Evolutionary conservation across 306 rosid species (phyloP), one percentile per base, ranked within the genome.

Genomic region (Spatholobus suberectus): DNA sequence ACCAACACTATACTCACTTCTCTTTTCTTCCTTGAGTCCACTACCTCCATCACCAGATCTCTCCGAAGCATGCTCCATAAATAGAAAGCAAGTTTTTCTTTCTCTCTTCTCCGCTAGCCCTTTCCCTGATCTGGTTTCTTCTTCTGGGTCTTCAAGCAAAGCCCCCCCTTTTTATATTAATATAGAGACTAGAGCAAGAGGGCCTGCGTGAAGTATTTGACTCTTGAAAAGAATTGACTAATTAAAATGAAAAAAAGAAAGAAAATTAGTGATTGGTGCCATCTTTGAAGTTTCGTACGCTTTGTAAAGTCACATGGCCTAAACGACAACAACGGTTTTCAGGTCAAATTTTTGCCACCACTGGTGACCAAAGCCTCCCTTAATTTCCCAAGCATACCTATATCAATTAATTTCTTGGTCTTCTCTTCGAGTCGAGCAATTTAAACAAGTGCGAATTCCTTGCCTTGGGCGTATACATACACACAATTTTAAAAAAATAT

Each of bases 201-300:
- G 74, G 59, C 72, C 40, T 88, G 96, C 87, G 73, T 84, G 90
- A 81, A 85, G 88, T 59, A 81, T 89, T 89, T 92, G 91, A 94
- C 97, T 81, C 75, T 81, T 68, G 32, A 71, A 84, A 82, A 32
- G 5, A 32, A n/a, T 81, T 78, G 81, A 87, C 79, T 46, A 69
- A 61, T 75, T 68, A 59, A 87, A 66, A 51, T 35, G 20, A 5
- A 29, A 5, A 27, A 43, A 37, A n/a, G n/a, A 34, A 44, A 72
- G 0, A 52, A 81, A 79, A 20, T 41, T 62, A 4, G 59, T 74
- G 84, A 85, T 80, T 80, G 82, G 78, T 59, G 55, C 63, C 85
- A 76, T 81, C 90, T 83, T 91, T 88, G 98, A 94, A 94, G 93
- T 86, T 92, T 92, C 97, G 71, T 83, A 78, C 82, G 43, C 55